Evolutionary conservation across 768 basidiomycete genomes (phyloP).

Genomic region (Gymnopilus dilepis): DNA sequence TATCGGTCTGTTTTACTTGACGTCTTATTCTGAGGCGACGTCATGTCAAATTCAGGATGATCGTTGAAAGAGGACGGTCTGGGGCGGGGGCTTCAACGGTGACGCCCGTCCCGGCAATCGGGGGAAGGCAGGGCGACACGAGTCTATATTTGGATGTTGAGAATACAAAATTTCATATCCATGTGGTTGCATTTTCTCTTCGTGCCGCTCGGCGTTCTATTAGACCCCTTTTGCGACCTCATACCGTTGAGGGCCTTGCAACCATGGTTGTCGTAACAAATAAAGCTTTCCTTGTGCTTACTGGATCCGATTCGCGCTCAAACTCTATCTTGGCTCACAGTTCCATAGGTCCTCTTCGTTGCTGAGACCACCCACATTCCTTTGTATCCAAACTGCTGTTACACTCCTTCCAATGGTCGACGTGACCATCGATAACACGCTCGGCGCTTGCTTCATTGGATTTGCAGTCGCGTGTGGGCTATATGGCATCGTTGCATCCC

Average conservation of each 20-base stretch:
- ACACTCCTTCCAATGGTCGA: constrained; percentile 14
- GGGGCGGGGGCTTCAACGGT: not conserved
- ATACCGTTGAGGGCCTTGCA: not conserved
- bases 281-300: not conserved
- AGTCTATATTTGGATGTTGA: constrained; percentile 1
- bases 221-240: not conserved
- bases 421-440: constrained; percentile 48
- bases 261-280: not conserved
- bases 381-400: constrained; percentile 8
- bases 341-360: not conserved
- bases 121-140: too few relatives aligned
- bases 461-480: constrained; percentile 55
- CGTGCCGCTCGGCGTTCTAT: not conserved
- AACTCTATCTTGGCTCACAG: not conserved
- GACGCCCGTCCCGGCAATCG: not conserved
- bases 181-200: constrained; percentile 8
- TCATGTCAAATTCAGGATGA: too few relatives aligned
- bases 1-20: too few relatives aligned
- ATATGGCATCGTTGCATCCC: constrained; percentile 61
- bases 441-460: constrained; percentile 66
- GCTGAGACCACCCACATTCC: constrained; percentile 16
- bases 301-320: constrained; percentile 1
- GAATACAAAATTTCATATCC: not conserved
- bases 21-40: too few relatives aligned
- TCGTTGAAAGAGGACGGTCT: too few relatives aligned